Percentiles rank a stretch among this genome's conserved stretches.
phyloP scores from a whole-genome alignment of 2,329 filamentous ascomycete genomes.

The Epichloe uncinata region DNA sequence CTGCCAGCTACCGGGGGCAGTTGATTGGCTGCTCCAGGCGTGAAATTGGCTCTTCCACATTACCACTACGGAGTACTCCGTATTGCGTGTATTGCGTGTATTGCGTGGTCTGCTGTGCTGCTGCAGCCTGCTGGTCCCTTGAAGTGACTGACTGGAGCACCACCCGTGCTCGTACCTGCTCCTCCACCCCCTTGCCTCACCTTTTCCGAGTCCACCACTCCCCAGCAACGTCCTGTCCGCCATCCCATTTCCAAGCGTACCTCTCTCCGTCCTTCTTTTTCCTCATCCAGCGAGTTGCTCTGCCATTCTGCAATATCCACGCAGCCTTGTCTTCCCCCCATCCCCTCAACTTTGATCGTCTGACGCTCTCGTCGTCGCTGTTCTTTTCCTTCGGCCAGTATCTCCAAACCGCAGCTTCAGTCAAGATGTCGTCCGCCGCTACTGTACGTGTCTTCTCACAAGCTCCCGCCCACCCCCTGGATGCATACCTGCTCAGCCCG shows the following conservation, averaged over 20 bases:
- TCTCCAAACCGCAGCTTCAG: constrained; percentile 3
- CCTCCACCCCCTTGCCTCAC: constrained; percentile 2
- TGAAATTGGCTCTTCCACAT: constrained; percentile 9
- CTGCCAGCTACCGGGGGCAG: neutral
- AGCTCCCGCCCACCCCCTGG: constrained; percentile 1
- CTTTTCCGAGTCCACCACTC: constrained; percentile 1
- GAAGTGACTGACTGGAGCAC: neutral
- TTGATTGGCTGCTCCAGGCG: constrained; percentile 6
- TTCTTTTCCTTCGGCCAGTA: constrained; percentile 5
- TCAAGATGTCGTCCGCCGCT: constrained; percentile 16
- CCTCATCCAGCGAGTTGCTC: constrained; percentile 7
- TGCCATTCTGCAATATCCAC: constrained; percentile 2
- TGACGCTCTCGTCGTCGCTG: constrained; percentile 7
- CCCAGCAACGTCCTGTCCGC: constrained; percentile 3
- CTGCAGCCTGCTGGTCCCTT: neutral
- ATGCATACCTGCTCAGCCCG: neutral
- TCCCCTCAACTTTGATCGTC: constrained; percentile 5
- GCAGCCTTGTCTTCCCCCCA: constrained; percentile 4
- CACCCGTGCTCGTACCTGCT: constrained; percentile 5
- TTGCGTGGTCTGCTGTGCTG: neutral
- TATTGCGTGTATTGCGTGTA: neutral
- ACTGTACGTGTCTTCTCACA: constrained; percentile 6
- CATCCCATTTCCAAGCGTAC: constrained; percentile 6
- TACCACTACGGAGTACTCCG: neutral
- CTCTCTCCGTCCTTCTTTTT: constrained; percentile 5